phyloP scores from a whole-genome alignment of 108 stramenopile genomes.

The Skeletonema potamos region DNA sequence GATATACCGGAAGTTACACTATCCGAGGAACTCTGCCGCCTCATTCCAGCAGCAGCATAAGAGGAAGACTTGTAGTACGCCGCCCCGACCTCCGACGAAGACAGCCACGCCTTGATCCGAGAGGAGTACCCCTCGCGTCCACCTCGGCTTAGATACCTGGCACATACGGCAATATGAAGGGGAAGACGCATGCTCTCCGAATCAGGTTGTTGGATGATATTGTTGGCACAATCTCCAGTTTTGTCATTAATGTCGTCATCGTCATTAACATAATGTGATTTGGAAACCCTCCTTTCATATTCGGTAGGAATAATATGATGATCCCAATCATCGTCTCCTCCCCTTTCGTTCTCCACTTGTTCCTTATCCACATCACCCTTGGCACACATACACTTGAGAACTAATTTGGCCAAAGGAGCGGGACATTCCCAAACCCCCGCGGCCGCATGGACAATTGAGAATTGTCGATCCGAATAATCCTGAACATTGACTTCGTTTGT shows the following conservation, averaged over 20 bases:
- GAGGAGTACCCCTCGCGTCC: conserved; percentile 16
- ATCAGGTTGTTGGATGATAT: conserved; percentile 31
- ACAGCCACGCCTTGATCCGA: conserved; percentile 28
- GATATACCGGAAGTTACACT: neutral
- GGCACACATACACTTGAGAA: conserved; percentile 40
- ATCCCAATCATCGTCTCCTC: conserved; percentile 9
- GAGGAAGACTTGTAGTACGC: conserved; percentile 1
- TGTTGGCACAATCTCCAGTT: neutral
- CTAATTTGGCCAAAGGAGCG: conserved; percentile 39
- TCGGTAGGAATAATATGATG: neutral
- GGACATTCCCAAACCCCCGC: conserved; percentile 47
- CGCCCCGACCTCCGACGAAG: conserved; percentile 20
- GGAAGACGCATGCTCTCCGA: conserved; percentile 43
- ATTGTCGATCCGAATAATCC: conserved; percentile 35
- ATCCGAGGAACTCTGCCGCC: neutral
- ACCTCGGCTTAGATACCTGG: conserved; percentile 7
- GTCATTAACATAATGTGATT: neutral
- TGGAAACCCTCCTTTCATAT: neutral
- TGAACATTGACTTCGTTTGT: conserved; percentile 14
- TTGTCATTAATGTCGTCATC: neutral
- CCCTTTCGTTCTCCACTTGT: neutral
- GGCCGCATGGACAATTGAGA: conserved; percentile 48
- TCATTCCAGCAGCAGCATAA: neutral
- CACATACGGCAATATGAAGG: conserved; percentile 46
- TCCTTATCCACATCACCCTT: neutral